Evolutionary conservation across 176 grass and related monocot genomes (phyloP), one percentile per base, ranked within the genome.

Genomic region (Zoysia pacifica): DNA sequence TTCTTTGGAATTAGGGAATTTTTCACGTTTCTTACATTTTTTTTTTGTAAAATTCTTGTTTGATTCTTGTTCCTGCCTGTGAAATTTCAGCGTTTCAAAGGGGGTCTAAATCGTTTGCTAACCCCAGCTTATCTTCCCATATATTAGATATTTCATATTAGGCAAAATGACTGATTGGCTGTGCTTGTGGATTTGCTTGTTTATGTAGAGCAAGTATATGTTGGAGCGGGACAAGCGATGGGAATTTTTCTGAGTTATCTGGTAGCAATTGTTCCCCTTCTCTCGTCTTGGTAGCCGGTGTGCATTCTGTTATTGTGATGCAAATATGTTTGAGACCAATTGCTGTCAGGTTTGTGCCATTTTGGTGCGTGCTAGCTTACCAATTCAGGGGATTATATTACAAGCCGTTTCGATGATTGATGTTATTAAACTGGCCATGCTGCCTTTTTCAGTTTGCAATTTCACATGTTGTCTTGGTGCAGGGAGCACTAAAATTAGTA

Each of bases 141-240:
- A 28, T 28, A 28, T 28, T 28, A 28, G 28, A 28, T 28, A 28
- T 28, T 28, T 28, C 28, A 28, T 28, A 28, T 28, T 28, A 28
- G 28, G 28, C 28, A 28, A 28, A 28, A 28, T 28, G 28, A 28
- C 28, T 28, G 28, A 28, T 28, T 39, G 47, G 37, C 74, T 36
- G 3, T 62, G 62, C 0, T 11, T 72, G 41, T n/a, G 5, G 52
- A 71, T 83, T 28, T 72, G 54, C 15, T 72, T 58, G 16, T 44
- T 39, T 63, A 7, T 69, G 76, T 92, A 99, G 96, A 93, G 96
- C 76, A 90, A 99, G 77, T 99, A 99, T 73, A 92, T 99, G 45
- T 99, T 92, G n/a, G 88, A 90, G 63, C 87, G 89, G 90, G 96
- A 99, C 76, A 95, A 99, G 86, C 89, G 92, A 69, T 74, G 92